Evolutionary conservation across 768 basidiomycete genomes (phyloP), one percentile per base, ranked within the genome.

Genomic region (Lentinula raphanica): DNA sequence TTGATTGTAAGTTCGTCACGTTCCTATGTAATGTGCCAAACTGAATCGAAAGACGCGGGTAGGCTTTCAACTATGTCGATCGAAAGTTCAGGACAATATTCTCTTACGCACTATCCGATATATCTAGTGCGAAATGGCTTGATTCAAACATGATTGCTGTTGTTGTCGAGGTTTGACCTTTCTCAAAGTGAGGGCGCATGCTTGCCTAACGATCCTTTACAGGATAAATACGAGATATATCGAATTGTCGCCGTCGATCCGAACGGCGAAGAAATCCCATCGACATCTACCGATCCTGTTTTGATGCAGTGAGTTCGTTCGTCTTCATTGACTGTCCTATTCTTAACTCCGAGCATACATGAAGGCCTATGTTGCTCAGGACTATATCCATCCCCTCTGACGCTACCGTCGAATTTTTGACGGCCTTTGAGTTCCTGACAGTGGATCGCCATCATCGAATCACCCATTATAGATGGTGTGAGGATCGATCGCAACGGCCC

Each of bases 221-320:
- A 83, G 80, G 73, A 76, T 40, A 71, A 69, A 54, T 69, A 71
- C 25, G 76, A 79, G 59, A 50, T 72, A 6, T 77, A 77, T 59
- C 57, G 51, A 39, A 57, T 77, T 25, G 68, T 69, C 58, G 54
- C 38, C 5, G 71, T 74, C 5, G 70, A 79, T 60, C 65, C 71
- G 25, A 70, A 75, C 59, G 71, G 75, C 42, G 69, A 74, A 40
- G 63, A 64, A 13, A 51, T 68, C 5, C 29, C 49, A 17, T 35
- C 49, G 11, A 21, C 29, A 21, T 19, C 29, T 13, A 12, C 21
- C 19, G 32, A n/a, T 12, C 31, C 49, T 6, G 32, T 53, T 15
- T 15, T 53, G 36, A 15, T 27, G 9, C 51, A 40, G 51, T 53
- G 27, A 38, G 51, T 39, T 8, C 28, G 21, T 13, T 5, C 9